Base-by-base conservation (phyloP, 2,329 filamentous ascomycete genomes). In the Talaromyces sp. region DNA sequence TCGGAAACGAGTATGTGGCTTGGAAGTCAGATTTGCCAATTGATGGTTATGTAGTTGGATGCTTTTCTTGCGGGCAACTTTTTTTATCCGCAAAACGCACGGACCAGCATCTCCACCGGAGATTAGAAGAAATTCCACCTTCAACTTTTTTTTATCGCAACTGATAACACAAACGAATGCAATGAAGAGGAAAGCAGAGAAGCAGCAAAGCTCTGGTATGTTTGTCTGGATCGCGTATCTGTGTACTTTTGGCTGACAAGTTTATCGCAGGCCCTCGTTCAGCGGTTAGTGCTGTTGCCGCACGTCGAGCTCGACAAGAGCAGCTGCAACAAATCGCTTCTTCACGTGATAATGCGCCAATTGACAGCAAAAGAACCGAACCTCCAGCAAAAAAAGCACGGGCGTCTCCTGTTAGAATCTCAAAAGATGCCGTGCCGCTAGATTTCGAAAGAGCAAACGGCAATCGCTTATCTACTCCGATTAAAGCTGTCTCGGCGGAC, bases 141-240 rank as follows among this genome's bases (percentile, higher is more conserved):
- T 54, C 37, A 60, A 60, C 46, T 50, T 55, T 48, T 58, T 44
- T 58, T 50, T 37, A 55, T 55, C 48, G 31, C 57, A 33, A 62
- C 28, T 25, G 48, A 54, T 57, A 46, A 23, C 3, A 14, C 8
- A 48, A 57, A 37, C 44, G 21, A 14, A 31, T 50, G 50, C 57
- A 50, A 74, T 75, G 72, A 77, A 77, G 63, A 68, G 75, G 61
- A 77, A 77, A 64, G 75, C 72, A 11, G 75, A 77, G 56, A 76
- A 76, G 59, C 72, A 72, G 63, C 70, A 72, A 59, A 12, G 66
- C 28, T 66, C 73, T 64, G 74, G 75, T 77, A 71, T 35, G 62
- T 56, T 18, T 5, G 31, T 52, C 11, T 55, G 12, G 8, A 23
- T n/a, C 9, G n/a, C 23, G 3, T 12, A 50, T 25, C 48, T 6